Conservation (phyloP, 179 eudicot genomes). For the Beta corolliflora region DNA sequence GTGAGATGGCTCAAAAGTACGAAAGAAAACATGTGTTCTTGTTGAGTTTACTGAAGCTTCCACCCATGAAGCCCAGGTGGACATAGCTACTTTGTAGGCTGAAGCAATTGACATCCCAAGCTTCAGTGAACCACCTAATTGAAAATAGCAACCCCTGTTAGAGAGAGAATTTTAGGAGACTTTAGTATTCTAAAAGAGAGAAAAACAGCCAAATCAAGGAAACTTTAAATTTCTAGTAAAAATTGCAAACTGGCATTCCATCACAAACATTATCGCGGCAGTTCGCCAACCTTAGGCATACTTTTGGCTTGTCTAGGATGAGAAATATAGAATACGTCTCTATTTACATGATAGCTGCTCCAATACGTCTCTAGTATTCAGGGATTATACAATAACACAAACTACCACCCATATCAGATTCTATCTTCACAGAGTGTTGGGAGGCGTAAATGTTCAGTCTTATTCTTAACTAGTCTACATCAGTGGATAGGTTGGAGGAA, state of each 20-base stretch:
- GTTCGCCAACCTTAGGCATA: background rate
- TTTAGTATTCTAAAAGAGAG: slow-evolving; percentile 3
- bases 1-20: slow-evolving; percentile 86
- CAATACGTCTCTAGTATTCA: background rate
- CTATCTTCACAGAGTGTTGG: background rate
- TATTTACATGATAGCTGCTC: background rate
- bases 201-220: background rate
- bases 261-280: background rate
- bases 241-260: background rate
- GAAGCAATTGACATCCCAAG: slow-evolving; percentile 71
- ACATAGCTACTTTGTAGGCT: slow-evolving; percentile 64
- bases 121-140: slow-evolving; percentile 63
- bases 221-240: background rate
- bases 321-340: background rate
- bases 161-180: slow-evolving; percentile 32
- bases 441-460: background rate
- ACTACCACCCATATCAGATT: background rate
- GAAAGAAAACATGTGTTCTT: slow-evolving; percentile 71
- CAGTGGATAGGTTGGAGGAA: background rate
- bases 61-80: slow-evolving; percentile 86
- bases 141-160: slow-evolving; percentile 92
- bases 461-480: background rate
- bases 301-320: too few species aligned
- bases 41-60: slow-evolving; percentile 58
- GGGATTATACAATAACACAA: background rate